Conservation (phyloP, 2,329 filamentous ascomycete species). For the Penicillium sp. region DNA sequence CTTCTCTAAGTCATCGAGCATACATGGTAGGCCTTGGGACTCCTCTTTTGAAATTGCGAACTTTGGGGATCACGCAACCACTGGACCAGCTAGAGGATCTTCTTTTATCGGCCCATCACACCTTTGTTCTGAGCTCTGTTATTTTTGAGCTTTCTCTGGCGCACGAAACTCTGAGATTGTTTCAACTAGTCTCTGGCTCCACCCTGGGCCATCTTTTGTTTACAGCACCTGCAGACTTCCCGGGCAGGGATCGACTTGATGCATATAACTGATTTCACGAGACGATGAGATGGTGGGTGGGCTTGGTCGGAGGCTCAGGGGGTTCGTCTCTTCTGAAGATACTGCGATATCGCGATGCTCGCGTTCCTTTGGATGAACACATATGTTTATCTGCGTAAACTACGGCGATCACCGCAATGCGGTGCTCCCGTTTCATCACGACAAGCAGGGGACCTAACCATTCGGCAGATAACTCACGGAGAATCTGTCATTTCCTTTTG, state of each 20-base stretch:
- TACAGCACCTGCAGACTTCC: not conserved
- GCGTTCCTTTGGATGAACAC: slow-evolving; percentile 4
- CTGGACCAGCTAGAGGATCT: not conserved
- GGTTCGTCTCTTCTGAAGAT: not conserved
- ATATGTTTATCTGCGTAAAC: slow-evolving; percentile 17
- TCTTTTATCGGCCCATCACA: not conserved
- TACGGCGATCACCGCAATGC: not conserved
- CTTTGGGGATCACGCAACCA: not conserved
- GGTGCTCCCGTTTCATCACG: not conserved
- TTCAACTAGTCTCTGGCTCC: not conserved
- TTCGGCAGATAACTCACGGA: not conserved
- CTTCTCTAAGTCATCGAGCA: not conserved
- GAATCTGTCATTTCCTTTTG: not conserved
- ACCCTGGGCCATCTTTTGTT: not conserved
- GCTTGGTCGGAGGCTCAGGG: not conserved
- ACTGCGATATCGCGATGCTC: not conserved
- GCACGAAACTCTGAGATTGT: not conserved
- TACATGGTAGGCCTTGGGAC: not conserved
- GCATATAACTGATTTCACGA: not conserved
- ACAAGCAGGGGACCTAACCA: not conserved
- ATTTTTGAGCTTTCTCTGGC: not conserved
- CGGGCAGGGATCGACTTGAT: not conserved
- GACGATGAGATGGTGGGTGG: not conserved
- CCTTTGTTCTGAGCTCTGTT: not conserved
- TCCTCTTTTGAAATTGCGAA: not conserved